A percentile compares a stretch with the other conserved stretches of the same genome.
Evolutionary conservation across 805 yeast species (phyloP).

Genomic region (Pichia cephalocereana): DNA sequence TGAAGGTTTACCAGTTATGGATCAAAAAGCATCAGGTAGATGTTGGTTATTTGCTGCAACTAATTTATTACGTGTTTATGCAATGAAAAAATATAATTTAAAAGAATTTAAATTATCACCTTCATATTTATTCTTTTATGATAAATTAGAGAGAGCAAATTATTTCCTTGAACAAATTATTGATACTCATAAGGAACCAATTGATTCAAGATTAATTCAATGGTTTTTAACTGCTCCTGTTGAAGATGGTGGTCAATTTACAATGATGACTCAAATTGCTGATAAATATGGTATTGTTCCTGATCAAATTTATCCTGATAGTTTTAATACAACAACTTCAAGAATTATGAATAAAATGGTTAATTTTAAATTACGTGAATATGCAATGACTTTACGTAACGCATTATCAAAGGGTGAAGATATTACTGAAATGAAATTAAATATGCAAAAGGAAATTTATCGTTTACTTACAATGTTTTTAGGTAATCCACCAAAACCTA

Average conservation of each 20-base stretch:
- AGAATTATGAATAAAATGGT: conserved; percentile 49
- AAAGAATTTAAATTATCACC: conserved; percentile 70
- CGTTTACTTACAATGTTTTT: conserved; percentile 57
- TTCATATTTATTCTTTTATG: conserved; percentile 72
- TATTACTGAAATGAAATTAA: conserved; percentile 24
- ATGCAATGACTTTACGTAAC: conserved; percentile 59
- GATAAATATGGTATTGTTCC: conserved; percentile 81
- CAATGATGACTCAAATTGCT: conserved; percentile 68
- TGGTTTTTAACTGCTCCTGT: conserved; percentile 57
- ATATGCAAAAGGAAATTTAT: conserved; percentile 53
- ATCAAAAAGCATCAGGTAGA: conserved; percentile 70
- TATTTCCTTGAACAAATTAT: conserved; percentile 69
- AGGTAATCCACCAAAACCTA: conserved; percentile 73
- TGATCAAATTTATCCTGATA: conserved; percentile 61
- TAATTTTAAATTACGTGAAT: conserved; percentile 67
- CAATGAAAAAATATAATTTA: conserved; percentile 53
- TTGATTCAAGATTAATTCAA: conserved; percentile 65
- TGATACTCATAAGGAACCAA: conserved; percentile 56
- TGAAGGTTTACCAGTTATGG: conserved; percentile 58
- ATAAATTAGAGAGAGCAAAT: conserved; percentile 78
- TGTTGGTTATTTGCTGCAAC: conserved; percentile 88
- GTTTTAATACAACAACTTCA: conserved; percentile 43
- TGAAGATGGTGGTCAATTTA: conserved; percentile 83
- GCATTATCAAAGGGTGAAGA: conserved; percentile 31
- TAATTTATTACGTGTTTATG: conserved; percentile 57